A percentile compares a stretch with the other conserved stretches of the same genome.
Conservation (phyloP, 1,139 yeast species). For the Yamadazyma triangularis region DNA sequence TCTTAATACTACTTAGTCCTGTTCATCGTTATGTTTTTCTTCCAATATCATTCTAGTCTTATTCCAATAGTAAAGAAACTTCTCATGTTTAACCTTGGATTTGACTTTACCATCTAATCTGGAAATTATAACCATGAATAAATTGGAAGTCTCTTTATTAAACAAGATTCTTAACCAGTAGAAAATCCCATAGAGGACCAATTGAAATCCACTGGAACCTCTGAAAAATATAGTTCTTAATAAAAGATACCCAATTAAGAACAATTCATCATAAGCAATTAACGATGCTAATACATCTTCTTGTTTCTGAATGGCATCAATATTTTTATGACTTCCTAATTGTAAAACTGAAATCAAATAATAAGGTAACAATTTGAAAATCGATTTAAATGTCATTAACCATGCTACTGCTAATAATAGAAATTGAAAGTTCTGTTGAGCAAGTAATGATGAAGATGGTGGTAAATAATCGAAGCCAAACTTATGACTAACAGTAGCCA, state of each 20-base stretch:
- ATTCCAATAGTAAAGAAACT: conserved; percentile 42
- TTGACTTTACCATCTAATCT: conserved; percentile 40
- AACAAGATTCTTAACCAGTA: conserved; percentile 68
- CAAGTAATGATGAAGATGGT: conserved; percentile 50
- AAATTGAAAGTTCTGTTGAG: conserved; percentile 69
- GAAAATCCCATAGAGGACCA: conserved; percentile 51
- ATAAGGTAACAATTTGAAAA: conserved; percentile 63
- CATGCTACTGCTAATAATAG: conserved; percentile 51
- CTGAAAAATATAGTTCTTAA: conserved; percentile 59
- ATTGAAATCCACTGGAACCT: conserved; percentile 65
- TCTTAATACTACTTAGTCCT: no score
- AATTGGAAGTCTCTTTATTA: conserved; percentile 44
- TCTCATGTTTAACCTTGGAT: conserved; percentile 37
- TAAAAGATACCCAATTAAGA: conserved; percentile 47
- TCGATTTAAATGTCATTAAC: conserved; percentile 60
- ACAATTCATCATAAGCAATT: conserved; percentile 59
- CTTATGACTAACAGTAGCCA: conserved; percentile 52
- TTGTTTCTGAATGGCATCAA: conserved; percentile 36
- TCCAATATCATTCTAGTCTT: conserved; percentile 36
- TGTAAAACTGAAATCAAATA: conserved; percentile 56
- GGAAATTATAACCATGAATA: conserved; percentile 36
- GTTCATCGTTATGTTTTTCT: conserved; percentile 14
- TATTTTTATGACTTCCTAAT: conserved; percentile 35
- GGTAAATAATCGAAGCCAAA: conserved; percentile 54
- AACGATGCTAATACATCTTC: conserved; percentile 40